A percentile compares a stretch with the other conserved stretches of the same genome.
Evolutionary conservation across 2,329 filamentous ascomycete genomes (phyloP).

Genomic region (Dactylellina sp.): DNA sequence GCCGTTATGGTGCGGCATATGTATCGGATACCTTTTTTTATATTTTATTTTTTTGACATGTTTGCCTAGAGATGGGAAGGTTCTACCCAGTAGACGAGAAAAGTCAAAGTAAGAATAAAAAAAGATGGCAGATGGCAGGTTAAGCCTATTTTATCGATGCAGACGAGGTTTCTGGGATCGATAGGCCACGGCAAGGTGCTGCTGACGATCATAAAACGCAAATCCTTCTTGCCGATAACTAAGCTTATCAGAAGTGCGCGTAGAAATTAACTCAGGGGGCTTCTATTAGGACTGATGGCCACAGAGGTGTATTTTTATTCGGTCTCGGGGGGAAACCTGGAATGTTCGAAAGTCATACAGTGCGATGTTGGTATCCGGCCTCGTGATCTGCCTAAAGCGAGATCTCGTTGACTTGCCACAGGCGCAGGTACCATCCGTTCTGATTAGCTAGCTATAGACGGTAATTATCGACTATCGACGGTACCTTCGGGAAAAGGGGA

Average conservation of each 20-base stretch:
- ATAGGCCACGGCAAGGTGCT: slow-evolving; percentile 47
- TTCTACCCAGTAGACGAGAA: slow-evolving; percentile 8
- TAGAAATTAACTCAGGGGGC: slow-evolving; percentile 25
- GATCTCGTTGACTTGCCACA: slow-evolving; percentile 36
- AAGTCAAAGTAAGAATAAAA: background rate
- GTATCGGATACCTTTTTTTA: slow-evolving; percentile 38
- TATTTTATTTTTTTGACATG: slow-evolving; percentile 19
- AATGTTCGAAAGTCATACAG: slow-evolving; percentile 30
- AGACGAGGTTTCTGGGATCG: slow-evolving; percentile 50
- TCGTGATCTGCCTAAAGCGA: slow-evolving; percentile 43
- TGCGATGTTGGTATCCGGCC: background rate
- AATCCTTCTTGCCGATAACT: slow-evolving; percentile 43
- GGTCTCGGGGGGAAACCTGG: slow-evolving; percentile 21
- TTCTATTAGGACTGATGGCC: slow-evolving; percentile 3
- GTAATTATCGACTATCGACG: slow-evolving; percentile 19
- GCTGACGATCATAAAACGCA: slow-evolving; percentile 50
- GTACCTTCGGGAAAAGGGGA: slow-evolving; percentile 27
- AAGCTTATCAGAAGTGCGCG: slow-evolving; percentile 29
- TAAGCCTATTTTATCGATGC: slow-evolving; percentile 48
- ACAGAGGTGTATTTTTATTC: slow-evolving; percentile 2
- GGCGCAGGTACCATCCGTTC: slow-evolving; percentile 38
- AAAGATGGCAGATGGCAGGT: slow-evolving; percentile 19
- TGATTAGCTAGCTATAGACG: slow-evolving; percentile 24
- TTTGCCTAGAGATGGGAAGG: slow-evolving; percentile 33
- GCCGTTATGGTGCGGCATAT: slow-evolving; percentile 49